Conservation (phyloP, 2,329 filamentous ascomycete genomes). For the Pleurostoma richardsiae region DNA sequence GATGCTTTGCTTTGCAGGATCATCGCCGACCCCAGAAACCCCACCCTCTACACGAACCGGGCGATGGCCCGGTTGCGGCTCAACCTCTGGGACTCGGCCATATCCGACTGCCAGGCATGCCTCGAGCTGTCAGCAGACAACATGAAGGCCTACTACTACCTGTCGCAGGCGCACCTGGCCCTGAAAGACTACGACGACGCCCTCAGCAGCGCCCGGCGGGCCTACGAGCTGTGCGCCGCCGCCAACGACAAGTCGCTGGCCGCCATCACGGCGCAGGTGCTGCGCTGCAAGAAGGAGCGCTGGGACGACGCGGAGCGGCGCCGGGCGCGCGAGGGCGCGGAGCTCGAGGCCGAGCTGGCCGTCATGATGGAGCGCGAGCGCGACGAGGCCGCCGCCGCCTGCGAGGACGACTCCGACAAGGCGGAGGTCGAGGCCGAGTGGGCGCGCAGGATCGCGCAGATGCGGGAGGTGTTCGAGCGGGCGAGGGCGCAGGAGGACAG, state of each 20-base stretch:
- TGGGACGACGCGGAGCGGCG: conserved; percentile 73
- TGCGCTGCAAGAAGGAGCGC: conserved; percentile 77
- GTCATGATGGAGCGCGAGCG: conserved; percentile 42
- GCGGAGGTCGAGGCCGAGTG: conserved; percentile 42
- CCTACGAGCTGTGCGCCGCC: conserved; percentile 65
- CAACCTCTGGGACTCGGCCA: conserved; percentile 65
- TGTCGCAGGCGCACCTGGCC: conserved; percentile 77
- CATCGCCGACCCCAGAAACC: conserved; percentile 70
- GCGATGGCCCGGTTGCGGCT: conserved; percentile 78
- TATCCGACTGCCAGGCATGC: conserved; percentile 71
- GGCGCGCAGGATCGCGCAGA: conserved; percentile 34
- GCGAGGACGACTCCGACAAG: conserved; percentile 41
- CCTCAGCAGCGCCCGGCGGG: conserved; percentile 61
- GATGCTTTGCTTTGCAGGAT: conserved; percentile 48
- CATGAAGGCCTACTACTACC: conserved; percentile 81
- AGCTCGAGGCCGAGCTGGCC: conserved; percentile 57
- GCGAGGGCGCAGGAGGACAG: conserved; percentile 38
- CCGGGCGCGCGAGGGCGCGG: conserved; percentile 48
- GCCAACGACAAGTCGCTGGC: conserved; percentile 62
- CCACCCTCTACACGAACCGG: conserved; percentile 82
- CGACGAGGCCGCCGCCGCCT: conserved; percentile 31
- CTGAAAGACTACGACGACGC: conserved; percentile 70
- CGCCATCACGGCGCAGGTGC: conserved; percentile 67
- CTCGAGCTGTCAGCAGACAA: conserved; percentile 61
- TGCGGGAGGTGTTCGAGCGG: conserved; percentile 47